Conservation (phyloP, 495 filamentous ascomycete genomes). For the Polyplosphaeria fusca region DNA sequence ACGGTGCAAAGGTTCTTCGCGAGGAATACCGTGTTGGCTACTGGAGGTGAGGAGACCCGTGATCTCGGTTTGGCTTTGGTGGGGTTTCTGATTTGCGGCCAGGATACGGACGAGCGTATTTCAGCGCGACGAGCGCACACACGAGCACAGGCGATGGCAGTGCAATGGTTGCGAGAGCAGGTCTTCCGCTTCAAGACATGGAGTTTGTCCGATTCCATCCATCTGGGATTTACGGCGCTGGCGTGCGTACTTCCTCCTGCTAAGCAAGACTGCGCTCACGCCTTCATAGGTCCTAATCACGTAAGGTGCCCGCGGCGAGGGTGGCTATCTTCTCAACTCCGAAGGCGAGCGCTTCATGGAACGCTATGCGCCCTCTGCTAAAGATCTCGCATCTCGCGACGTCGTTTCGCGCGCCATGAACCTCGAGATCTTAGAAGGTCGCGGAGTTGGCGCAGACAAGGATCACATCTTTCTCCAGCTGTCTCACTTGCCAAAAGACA, state of each 20-base stretch:
- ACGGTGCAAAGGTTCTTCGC: conserved; percentile 95
- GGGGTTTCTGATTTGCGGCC: background rate
- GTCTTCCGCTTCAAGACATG: conserved; percentile 96
- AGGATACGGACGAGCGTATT: conserved; percentile 97
- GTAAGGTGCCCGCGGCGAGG: conserved; percentile 96
- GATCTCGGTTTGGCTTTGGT: background rate
- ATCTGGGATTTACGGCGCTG: conserved; percentile 97
- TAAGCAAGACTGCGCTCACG: too few species aligned
- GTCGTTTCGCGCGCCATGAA: conserved; percentile 98
- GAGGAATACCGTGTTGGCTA: conserved; percentile 93
- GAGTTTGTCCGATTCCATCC: conserved; percentile 99
- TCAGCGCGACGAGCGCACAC: conserved; percentile 95
- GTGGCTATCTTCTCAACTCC: conserved; percentile 93
- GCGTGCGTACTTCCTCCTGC: too few species aligned
- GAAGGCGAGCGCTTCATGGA: conserved; percentile 99
- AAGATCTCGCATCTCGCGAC: conserved; percentile 93
- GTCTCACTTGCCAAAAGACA: conserved; percentile 83
- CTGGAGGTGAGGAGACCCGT: conserved; percentile 52
- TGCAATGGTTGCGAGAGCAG: conserved; percentile 97
- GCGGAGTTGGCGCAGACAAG: conserved; percentile 92
- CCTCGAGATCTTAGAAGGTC: conserved; percentile 93
- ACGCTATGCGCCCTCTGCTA: conserved; percentile 93
- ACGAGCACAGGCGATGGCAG: conserved; percentile 98
- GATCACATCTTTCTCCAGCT: conserved; percentile 98
- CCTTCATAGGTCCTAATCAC: conserved; percentile 68